Conservation (phyloP, 2,329 filamentous ascomycete species). For the Iodosphaeria phyllophila region DNA sequence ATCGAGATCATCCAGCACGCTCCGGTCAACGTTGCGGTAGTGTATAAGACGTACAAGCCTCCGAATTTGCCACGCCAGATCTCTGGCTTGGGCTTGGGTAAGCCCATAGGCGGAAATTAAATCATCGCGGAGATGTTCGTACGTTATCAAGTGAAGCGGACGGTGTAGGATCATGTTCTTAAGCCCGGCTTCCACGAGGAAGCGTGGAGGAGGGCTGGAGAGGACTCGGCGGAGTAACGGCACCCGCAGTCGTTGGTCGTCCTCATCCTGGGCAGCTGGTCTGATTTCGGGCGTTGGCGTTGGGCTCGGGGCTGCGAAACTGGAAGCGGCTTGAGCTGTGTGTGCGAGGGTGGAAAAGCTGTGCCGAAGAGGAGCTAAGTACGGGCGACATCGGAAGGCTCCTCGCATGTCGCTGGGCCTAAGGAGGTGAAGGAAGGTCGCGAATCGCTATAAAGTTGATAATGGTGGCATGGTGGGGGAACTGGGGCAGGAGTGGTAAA, state of each 20-base stretch:
- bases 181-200: too few relatives aligned
- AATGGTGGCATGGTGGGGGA: too few relatives aligned
- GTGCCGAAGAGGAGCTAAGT: slow-evolving; percentile 8
- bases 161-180: slow-evolving; percentile 1
- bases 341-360: slow-evolving; percentile 2
- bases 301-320: too few relatives aligned
- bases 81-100: too few relatives aligned
- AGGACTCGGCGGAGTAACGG: not conserved
- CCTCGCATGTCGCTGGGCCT: slow-evolving; percentile 9
- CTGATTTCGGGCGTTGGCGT: too few relatives aligned
- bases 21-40: too few relatives aligned
- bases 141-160: not conserved
- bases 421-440: slow-evolving; percentile 1
- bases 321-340: too few relatives aligned
- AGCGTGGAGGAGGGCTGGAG: not conserved
- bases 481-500: not conserved
- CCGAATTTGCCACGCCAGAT: too few relatives aligned
- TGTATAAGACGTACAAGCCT: too few relatives aligned
- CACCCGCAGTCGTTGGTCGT: too few relatives aligned
- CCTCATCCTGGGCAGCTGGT: too few relatives aligned
- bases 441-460: slow-evolving; percentile 2
- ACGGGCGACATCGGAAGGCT: slow-evolving; percentile 13
- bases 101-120: slow-evolving; percentile 7
- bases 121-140: slow-evolving; percentile 4
- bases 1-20: slow-evolving; percentile 9